A percentile compares a stretch with the other conserved stretches of the same genome.
Conservation (phyloP, 371 early-diverging fungal genomes). For the Mortierella sp. region DNA sequence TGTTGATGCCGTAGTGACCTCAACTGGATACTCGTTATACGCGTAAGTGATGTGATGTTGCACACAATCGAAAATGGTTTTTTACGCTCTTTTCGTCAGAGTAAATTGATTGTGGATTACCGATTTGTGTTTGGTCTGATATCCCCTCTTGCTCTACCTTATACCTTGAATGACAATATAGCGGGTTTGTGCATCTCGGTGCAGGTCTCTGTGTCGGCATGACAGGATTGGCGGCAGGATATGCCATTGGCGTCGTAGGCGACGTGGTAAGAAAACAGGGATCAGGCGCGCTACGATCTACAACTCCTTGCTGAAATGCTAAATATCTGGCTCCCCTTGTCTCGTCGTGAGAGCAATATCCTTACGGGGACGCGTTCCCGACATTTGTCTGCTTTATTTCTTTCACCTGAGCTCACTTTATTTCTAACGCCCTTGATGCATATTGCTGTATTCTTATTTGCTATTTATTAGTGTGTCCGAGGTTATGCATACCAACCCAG, state of each 20-base stretch:
- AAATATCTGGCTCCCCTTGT: not conserved
- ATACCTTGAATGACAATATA: constrained; percentile 61
- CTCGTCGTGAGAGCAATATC: no score
- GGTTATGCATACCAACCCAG: constrained; percentile 93
- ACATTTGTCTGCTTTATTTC: not conserved
- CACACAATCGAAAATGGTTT: no score
- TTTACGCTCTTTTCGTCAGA: no score
- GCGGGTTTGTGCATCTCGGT: constrained; percentile 92
- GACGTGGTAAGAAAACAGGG: constrained; percentile 87
- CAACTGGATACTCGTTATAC: constrained; percentile 61
- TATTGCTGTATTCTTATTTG: constrained; percentile 75
- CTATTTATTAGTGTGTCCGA: constrained; percentile 92
- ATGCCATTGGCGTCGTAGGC: constrained; percentile 97
- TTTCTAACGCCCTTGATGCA: not conserved
- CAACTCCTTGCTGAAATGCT: not conserved
- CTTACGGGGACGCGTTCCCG: not conserved
- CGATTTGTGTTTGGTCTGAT: constrained; percentile 6
- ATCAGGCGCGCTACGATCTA: no score
- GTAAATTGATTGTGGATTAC: constrained; percentile 46
- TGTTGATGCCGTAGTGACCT: constrained; percentile 60
- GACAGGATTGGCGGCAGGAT: constrained; percentile 95
- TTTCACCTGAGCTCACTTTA: not conserved
- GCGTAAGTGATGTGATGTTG: constrained; percentile 38
- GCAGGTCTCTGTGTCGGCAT: constrained; percentile 96
- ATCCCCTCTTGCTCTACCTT: no score